Evolutionary conservation across 192 early-diverging fungal species (phyloP), one percentile per base, ranked within the genome.

Genomic region (Mortierella antarctica): DNA sequence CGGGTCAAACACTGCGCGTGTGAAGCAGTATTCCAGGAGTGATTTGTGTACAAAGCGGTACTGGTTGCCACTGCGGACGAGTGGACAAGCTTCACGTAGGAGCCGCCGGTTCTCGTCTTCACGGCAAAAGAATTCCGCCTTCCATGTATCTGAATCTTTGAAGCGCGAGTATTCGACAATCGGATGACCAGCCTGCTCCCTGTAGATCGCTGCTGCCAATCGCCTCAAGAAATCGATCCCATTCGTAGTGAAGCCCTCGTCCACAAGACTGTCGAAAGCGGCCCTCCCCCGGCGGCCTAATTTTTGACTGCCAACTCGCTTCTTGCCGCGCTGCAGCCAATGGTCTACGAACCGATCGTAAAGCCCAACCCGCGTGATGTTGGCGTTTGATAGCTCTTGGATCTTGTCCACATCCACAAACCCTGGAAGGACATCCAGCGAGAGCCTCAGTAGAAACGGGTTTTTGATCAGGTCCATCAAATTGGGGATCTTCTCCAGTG

Each of bases 31-130:
- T 6, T 64, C 62, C 42, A 52, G 18, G 23, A 64, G 20, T 2
- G 49, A 52, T 7, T 39, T 18, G 21, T 64, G 62, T 12, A 64
- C 40, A 49, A 64, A 64, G 9, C 62, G 18, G 47, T 64, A 52
- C 20, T 64, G 48, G 15, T 20, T 14, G 48, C 31, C 62, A 41
- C 20, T 50, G 20, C 62, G 49, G 1, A 11, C 51, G 6, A 64
- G 10, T 21, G 49, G 48, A 64, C 49, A 50, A 13, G 49, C 46
- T 7, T 64, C 49, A 6, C 62, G 31, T 7, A 64, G 23, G 15
- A 64, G 9, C 11, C 17, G 20, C 20, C 6, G 6, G 15, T 47
- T 17, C 9, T 23, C 20, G 15, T 10, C 23, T 13, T 20, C 48
- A 3, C 47, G 2, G 18, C 45, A 13, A 23, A 64, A 64, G 47